A percentile compares a stretch with the other conserved stretches of the same genome.
These are phyloP conservation scores for Erucastrum elatum DNA, from an alignment of 345 rosid genomes.

Conservation along the genomic window DNA sequence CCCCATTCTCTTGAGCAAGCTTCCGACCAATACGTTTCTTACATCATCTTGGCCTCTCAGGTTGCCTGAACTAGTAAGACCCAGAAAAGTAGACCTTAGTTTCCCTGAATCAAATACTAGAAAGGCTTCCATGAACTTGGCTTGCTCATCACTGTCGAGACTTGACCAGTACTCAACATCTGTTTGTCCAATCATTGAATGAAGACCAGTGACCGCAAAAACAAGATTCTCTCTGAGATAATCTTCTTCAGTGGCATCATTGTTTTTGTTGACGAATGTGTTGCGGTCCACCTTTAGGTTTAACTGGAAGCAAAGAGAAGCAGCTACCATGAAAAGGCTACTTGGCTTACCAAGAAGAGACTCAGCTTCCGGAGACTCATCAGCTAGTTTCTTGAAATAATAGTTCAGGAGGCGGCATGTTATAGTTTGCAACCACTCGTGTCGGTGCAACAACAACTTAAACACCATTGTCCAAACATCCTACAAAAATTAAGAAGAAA, in stretches of 20 bases:
- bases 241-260: not conserved
- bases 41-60: constrained; percentile 21
- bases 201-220: constrained; percentile 51
- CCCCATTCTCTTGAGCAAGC: constrained; percentile 66
- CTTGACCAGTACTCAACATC: constrained; percentile 51
- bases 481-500: constrained; percentile 28
- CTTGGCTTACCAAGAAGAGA: constrained; percentile 55
- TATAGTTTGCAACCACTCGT: constrained; percentile 59
- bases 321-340: constrained; percentile 65
- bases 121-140: constrained; percentile 58
- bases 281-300: constrained; percentile 24
- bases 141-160: constrained; percentile 55
- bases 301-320: constrained; percentile 67
- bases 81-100: constrained; percentile 48
- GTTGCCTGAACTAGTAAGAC: constrained; percentile 45
- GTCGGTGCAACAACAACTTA: constrained; percentile 72
- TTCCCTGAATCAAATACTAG: constrained; percentile 57
- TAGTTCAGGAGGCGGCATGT: constrained; percentile 63
- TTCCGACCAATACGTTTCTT: constrained; percentile 45
- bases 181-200: constrained; percentile 48
- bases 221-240: constrained; percentile 40
- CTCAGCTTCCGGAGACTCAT: constrained; percentile 29
- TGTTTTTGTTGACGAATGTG: not conserved
- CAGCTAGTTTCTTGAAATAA: constrained; percentile 46
- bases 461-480: constrained; percentile 62